Evolutionary conservation across 1,284 basidiomycete species (phyloP).

Genomic region (Microbotryomycetes sp.): DNA sequence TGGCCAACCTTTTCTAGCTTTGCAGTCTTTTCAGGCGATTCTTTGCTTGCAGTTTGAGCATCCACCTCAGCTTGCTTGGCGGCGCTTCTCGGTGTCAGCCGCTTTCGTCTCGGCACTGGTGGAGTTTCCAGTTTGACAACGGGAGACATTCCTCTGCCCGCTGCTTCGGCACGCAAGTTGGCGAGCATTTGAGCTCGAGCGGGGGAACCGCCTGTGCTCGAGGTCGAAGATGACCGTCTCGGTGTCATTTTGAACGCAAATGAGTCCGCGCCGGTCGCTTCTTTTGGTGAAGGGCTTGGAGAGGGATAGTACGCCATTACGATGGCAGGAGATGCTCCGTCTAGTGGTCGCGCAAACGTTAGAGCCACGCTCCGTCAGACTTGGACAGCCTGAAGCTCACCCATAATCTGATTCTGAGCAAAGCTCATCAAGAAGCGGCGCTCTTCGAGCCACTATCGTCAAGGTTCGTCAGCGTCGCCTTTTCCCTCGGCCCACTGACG

Average conservation of each 20-base stretch:
- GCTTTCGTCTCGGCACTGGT: slow-evolving; percentile 19
- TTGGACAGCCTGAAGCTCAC: slow-evolving; percentile 1
- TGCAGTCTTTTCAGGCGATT: slow-evolving; percentile 4
- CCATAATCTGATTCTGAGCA: slow-evolving; percentile 35
- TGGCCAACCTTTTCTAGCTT: slow-evolving; percentile 26
- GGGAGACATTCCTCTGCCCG: neutral
- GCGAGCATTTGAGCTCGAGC: neutral
- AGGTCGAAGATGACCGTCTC: neutral
- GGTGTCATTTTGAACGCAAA: slow-evolving; percentile 28
- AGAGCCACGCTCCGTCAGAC: slow-evolving; percentile 1
- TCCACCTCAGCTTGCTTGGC: slow-evolving; percentile 5
- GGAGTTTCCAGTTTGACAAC: neutral
- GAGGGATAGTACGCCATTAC: slow-evolving; percentile 41
- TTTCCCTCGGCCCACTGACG: neutral
- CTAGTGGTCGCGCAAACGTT: neutral
- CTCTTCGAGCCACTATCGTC: slow-evolving; percentile 35
- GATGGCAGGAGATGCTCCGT: slow-evolving; percentile 37
- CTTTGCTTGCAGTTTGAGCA: slow-evolving; percentile 3
- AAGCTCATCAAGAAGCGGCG: slow-evolving; percentile 42
- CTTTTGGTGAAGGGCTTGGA: slow-evolving; percentile 34
- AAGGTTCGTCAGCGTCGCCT: neutral
- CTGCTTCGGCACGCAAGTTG: neutral
- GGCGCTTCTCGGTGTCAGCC: slow-evolving; percentile 19
- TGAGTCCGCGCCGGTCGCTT: slow-evolving; percentile 8
- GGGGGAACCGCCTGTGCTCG: neutral